Evolutionary conservation across 2,329 filamentous ascomycete species (phyloP), one percentile per base, ranked within the genome.

Genomic region (Paracamarosporium sp.): DNA sequence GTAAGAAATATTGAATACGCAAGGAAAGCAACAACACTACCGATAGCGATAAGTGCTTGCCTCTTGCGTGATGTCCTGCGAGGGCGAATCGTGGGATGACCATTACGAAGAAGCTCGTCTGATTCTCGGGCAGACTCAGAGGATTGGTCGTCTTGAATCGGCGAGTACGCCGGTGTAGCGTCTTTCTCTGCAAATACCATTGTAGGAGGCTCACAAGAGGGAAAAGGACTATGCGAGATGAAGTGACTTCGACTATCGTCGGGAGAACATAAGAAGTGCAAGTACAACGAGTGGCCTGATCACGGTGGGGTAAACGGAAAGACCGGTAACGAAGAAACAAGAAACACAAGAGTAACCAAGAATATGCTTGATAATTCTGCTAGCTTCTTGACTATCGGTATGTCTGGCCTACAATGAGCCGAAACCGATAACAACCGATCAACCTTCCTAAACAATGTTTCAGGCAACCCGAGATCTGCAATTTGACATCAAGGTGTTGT

Each of bases 111-210:
- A 12, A 48, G 45, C 30, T 48, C 45, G 20, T 48, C 45, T 35
- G 45, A 48, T 17, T 48, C 45, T 31, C 30, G 17, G 20, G 45
- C 45, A 36, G 45, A 48, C 9, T 48, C 30, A 48, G 45, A 48
- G 17, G 45, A 48, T 31, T 48, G 45, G 45, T 48, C 45, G 8
- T 48, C 45, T 11, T 48, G 17, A 13, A 48, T 48, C 4, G 45
- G 45, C 30, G 45, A 48, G 17, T 48, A 48, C 17, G 31, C 45
- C 31, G 45, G 45, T 36, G 30, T n/a, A 35, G 45, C 25, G 25
- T 48, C 45, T 25, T 48, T 48, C 45, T 48, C 45, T 24, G 22
- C 25, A 36, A 48, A 48, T 5, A 20, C 30, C 45, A 48, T 48
- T n/a, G 17, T 25, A 20, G 3, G 25, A 36, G 12, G 30, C 13